Evolutionary conservation across 306 rosid species (phyloP).

Genomic region (Lagenaria siceraria): DNA sequence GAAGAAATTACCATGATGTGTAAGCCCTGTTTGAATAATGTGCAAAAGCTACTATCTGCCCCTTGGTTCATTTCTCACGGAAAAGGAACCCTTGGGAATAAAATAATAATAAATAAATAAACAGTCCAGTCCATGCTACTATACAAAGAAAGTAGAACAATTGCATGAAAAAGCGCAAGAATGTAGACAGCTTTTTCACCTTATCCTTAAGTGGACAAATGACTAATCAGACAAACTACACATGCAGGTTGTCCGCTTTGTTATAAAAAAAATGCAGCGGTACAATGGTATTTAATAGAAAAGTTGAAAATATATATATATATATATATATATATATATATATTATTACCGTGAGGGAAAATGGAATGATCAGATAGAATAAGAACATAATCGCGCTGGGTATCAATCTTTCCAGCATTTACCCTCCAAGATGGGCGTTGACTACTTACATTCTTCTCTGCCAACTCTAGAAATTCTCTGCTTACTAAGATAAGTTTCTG

Average conservation of each 20-base stretch:
- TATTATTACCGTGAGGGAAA: slow-evolving; percentile 42
- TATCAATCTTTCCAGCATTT: slow-evolving; percentile 56
- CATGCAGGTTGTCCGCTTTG: background rate
- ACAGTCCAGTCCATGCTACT: background rate
- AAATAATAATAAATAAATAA: too few relatives aligned
- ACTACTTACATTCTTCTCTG: slow-evolving; percentile 33
- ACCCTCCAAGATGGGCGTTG: slow-evolving; percentile 83
- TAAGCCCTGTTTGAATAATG: background rate
- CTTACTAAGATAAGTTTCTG: slow-evolving; percentile 50
- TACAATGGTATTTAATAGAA: background rate
- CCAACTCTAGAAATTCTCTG: slow-evolving; percentile 44
- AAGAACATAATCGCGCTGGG: slow-evolving; percentile 43
- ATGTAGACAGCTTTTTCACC: background rate
- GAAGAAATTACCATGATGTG: background rate
- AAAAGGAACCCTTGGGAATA: background rate
- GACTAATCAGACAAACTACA: background rate
- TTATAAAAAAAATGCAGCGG: background rate
- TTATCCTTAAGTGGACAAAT: background rate
- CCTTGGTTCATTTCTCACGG: background rate
- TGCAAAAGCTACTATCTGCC: background rate
- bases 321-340: slow-evolving; percentile 5
- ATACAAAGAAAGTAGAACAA: background rate
- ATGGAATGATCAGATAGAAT: slow-evolving; percentile 79
- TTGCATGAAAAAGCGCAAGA: background rate
- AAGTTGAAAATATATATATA: background rate